These are phyloP conservation scores for Teratosphaeria viscida DNA, from an alignment of 2,329 filamentous ascomycete genomes.

Conservation along the genomic window DNA sequence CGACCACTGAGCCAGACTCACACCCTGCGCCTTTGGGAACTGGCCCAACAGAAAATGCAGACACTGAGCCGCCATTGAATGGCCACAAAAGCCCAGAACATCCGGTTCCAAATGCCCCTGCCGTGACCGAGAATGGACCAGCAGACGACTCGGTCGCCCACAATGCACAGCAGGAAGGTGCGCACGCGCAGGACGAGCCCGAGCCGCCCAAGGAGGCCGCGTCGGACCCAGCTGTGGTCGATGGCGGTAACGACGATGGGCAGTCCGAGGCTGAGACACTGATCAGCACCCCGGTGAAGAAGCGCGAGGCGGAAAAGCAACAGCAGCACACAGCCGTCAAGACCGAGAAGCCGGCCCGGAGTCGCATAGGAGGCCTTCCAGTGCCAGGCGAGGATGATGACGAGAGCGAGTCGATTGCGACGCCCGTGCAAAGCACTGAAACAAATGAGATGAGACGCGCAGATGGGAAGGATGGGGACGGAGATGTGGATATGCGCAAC, in stretches of 20 bases:
- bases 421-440: constrained; percentile 19
- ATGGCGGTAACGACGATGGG: constrained; percentile 25
- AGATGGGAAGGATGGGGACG: constrained; percentile 8
- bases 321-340: constrained; percentile 7
- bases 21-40: neutral
- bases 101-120: neutral
- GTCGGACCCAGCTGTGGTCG: constrained; percentile 3
- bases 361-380: constrained; percentile 22
- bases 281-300: constrained; percentile 34
- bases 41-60: neutral
- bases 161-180: neutral
- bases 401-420: constrained; percentile 20
- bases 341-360: constrained; percentile 13
- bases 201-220: constrained; percentile 2
- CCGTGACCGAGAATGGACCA: neutral
- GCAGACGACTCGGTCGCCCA: neutral
- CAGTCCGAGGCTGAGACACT: constrained; percentile 43
- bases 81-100: neutral
- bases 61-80: constrained; percentile 1
- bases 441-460: constrained; percentile 11
- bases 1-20: neutral
- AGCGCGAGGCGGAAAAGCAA: constrained; percentile 28
- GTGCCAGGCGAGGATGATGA: constrained; percentile 22
- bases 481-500: constrained; percentile 11
- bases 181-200: neutral